Base-by-base conservation (phyloP, 345 rosid genomes). In the Aquilaria malaccensis region DNA sequence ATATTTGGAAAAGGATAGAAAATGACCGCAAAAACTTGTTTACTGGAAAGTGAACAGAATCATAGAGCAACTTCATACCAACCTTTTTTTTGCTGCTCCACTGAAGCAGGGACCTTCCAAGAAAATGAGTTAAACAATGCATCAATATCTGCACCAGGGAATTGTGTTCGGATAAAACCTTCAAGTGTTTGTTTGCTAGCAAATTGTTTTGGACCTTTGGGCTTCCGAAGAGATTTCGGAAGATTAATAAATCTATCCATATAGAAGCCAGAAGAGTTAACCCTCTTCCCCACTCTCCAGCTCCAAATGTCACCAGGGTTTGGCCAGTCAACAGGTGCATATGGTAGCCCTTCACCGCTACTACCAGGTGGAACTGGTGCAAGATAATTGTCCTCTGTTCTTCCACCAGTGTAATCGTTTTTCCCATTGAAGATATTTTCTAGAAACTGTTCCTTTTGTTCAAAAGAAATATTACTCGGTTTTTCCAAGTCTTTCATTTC, bases 261-360 rank as follows among this genome's bases (percentile, higher is more conserved):
- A 59, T 69, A 81, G 60, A 77, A 57, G 13, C 97, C 97, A 6
- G 69, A 48, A 54, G 0, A 11, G 48, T 50, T 64, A 52, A 74
- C 77, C 79, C 97, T 81, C 72, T 30, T 87, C 64, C 98, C 98
- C 57, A 89, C 98, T 64, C 70, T 82, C 98, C 98, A 93, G 49
- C 62, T 62, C 97, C 98, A 93, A 45, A 65, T 76, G 70, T 93
- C 97, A 11, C 97, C 97, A 0, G 88, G 79, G 55, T 81, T 81
- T 1, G 97, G 97, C 62, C 83, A 87, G 76, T 93, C 67, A 0
- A 68, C 70, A 45, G 97, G 97, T 10, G 98, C 98, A 83, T 76
- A 93, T 5, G 98, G 96, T 60, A 87, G 77, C 59, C 96, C 98
- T 70, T 82, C 82, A 47, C 98, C 98, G 0, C 37, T 46, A 50